phyloP scores from a whole-genome alignment of 306 rosid species.

The Chamaecrista fasciculata region DNA sequence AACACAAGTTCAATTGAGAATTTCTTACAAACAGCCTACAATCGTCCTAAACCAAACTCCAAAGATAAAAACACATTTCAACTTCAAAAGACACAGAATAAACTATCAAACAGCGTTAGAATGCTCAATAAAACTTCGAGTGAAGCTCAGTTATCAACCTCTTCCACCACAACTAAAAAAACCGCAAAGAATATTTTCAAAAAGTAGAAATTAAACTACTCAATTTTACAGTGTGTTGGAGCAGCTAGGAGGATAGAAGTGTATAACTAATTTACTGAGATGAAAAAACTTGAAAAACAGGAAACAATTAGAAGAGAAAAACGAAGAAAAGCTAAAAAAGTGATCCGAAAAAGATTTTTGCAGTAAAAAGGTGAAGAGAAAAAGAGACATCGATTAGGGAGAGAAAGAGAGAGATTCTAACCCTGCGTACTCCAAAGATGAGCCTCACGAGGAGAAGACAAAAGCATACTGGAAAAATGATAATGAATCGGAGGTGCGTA shows the following conservation, averaged over 20 bases:
- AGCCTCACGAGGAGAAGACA: too few relatives aligned
- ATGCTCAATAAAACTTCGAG: neutral
- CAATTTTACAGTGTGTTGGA: neutral
- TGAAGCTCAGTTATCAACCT: neutral
- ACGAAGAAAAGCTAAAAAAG: neutral
- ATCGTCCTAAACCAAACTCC: neutral
- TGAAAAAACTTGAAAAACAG: neutral
- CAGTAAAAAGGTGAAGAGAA: neutral
- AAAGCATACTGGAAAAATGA: too few relatives aligned
- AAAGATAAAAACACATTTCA: too few relatives aligned
- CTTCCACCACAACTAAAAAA: neutral
- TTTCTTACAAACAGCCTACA: neutral
- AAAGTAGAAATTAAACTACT: too few relatives aligned
- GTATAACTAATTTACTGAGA: neutral
- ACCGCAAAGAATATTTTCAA: neutral
- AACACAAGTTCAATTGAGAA: neutral
- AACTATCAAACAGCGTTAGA: neutral
- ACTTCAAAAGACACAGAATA: neutral
- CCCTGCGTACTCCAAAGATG: too few relatives aligned
- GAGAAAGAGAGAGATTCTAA: too few relatives aligned
- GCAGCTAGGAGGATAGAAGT: neutral
- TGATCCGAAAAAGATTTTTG: neutral
- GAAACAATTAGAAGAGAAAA: conserved; percentile 1
- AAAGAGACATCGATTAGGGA: too few relatives aligned
- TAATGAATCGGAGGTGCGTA: too few relatives aligned